Conservation (phyloP, 2,329 filamentous ascomycete species). For the Scedosporium apiospermum region DNA sequence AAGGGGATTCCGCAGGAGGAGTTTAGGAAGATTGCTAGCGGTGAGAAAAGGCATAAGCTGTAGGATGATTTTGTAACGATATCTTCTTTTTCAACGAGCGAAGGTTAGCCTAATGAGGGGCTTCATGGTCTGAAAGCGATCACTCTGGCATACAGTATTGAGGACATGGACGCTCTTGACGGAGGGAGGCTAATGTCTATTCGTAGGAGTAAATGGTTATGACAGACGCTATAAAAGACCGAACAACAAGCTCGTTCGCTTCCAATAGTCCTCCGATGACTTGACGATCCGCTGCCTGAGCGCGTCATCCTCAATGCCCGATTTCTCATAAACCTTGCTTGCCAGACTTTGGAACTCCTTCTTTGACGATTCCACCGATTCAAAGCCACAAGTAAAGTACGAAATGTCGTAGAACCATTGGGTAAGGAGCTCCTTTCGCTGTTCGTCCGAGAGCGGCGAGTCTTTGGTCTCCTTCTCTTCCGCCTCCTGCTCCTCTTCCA, state of each 20-base stretch:
- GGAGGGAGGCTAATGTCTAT: not conserved
- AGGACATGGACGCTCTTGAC: no score
- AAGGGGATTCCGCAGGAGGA: constrained; percentile 77
- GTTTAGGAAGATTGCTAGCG: constrained; percentile 74
- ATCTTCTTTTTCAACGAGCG: not conserved
- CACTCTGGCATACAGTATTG: no score
- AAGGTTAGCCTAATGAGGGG: no score
- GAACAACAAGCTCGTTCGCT: constrained; percentile 72
- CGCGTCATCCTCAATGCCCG: constrained; percentile 39
- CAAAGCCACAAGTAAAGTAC: constrained; percentile 38
- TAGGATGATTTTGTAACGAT: constrained; percentile 25
- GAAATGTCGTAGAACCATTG: constrained; percentile 55
- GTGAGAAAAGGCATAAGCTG: constrained; percentile 92
- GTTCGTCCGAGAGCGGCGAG: constrained; percentile 3
- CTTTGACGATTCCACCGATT: constrained; percentile 15
- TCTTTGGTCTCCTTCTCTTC: constrained; percentile 8
- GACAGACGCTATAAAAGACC: constrained; percentile 48
- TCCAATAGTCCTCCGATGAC: constrained; percentile 68
- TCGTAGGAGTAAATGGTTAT: not conserved
- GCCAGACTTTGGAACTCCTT: constrained; percentile 33
- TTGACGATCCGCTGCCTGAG: constrained; percentile 47
- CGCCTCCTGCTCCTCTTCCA: constrained; percentile 10
- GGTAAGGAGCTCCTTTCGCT: constrained; percentile 34
- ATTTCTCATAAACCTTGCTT: constrained; percentile 31
- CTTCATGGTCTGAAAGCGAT: no score